Conservation (phyloP, 2,329 filamentous ascomycete species). For the Fonsecaea pugnacius region DNA sequence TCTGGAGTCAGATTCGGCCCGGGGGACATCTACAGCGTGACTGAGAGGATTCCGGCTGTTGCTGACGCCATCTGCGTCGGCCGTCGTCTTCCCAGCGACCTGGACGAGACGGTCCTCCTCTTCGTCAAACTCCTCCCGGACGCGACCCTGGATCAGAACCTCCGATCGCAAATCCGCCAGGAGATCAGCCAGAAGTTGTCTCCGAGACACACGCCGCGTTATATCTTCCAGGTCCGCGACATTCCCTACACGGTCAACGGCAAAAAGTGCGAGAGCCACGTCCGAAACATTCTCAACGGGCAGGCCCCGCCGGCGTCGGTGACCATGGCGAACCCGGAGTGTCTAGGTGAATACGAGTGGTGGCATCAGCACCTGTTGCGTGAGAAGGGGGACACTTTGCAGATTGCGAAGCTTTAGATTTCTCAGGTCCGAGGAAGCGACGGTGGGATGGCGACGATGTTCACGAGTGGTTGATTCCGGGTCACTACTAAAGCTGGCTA, state of each 20-base stretch:
- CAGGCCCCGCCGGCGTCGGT: too few species aligned
- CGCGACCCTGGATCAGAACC: too few species aligned
- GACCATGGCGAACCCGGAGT: too few species aligned
- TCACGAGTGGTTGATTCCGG: too few species aligned
- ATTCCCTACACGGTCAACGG: not conserved
- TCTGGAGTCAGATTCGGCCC: slow-evolving; percentile 87
- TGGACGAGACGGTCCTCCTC: slow-evolving; percentile 8
- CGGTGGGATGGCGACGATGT: too few species aligned
- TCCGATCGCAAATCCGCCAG: not conserved
- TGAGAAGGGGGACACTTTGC: too few species aligned
- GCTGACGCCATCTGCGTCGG: slow-evolving; percentile 18
- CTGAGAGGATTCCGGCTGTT: slow-evolving; percentile 1
- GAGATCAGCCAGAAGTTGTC: not conserved
- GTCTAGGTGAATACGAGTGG: too few species aligned
- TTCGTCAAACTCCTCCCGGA: slow-evolving; percentile 18
- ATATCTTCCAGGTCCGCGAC: not conserved
- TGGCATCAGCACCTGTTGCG: too few species aligned
- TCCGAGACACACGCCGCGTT: not conserved
- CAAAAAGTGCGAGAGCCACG: not conserved
- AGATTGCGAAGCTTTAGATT: too few species aligned
- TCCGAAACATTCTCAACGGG: too few species aligned
- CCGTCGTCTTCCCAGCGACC: not conserved
- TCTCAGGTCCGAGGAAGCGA: too few species aligned
- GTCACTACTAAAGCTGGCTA: too few species aligned
- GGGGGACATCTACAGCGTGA: slow-evolving; percentile 84